Conservation (phyloP, 805 yeast species). For the Suhomyces kilbournensis region DNA sequence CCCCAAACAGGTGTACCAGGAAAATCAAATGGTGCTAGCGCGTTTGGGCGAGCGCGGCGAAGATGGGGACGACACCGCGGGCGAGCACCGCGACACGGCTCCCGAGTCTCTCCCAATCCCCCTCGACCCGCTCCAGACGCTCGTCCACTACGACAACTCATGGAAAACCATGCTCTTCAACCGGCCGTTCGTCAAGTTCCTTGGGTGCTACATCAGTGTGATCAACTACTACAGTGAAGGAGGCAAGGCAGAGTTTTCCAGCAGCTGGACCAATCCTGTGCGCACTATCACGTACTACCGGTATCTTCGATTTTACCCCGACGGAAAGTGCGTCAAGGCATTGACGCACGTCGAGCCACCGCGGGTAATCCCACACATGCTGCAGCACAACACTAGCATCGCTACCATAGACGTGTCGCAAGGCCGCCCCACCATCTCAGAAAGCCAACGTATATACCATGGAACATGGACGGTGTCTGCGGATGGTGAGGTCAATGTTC, state of each 20-base stretch:
- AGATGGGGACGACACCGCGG: conserved; percentile 8
- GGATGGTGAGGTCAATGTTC: conserved; percentile 49
- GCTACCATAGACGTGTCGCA: conserved; percentile 16
- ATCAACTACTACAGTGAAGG: conserved; percentile 86
- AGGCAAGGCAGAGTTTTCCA: conserved; percentile 61
- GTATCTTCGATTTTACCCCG: conserved; percentile 74
- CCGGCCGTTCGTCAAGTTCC: conserved; percentile 75
- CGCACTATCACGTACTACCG: conserved; percentile 86
- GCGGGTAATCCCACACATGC: conserved; percentile 58
- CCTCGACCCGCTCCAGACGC: conserved; percentile 23
- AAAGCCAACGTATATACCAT: conserved; percentile 33
- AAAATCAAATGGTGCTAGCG: conserved; percentile 36
- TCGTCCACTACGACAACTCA: conserved; percentile 30
- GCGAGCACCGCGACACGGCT: background rate
- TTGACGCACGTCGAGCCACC: conserved; percentile 72
- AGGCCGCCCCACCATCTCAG: conserved; percentile 16
- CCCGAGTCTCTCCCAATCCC: conserved; percentile 32
- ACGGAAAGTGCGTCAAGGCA: conserved; percentile 70
- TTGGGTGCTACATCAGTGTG: conserved; percentile 83
- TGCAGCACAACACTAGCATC: conserved; percentile 22
- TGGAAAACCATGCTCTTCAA: conserved; percentile 53
- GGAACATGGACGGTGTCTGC: conserved; percentile 60
- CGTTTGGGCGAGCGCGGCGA: conserved; percentile 39
- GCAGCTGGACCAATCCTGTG: conserved; percentile 70
- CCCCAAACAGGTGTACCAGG: conserved; percentile 52